Base-by-base conservation (phyloP, 2,329 filamentous ascomycete species). In the Aureobasidium uvarum region DNA sequence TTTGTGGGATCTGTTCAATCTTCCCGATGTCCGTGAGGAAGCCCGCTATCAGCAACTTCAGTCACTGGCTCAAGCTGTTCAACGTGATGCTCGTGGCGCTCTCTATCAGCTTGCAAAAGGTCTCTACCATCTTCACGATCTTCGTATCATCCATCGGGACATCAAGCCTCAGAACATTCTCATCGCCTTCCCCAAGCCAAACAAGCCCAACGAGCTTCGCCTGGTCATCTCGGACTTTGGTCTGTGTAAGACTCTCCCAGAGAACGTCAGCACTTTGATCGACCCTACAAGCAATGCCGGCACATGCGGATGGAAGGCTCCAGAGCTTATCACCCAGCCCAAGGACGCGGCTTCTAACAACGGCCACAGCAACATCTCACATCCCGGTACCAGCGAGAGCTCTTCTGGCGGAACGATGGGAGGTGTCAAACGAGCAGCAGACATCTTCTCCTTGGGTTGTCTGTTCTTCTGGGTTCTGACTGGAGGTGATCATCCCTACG, bases 381-480 rank as follows among this genome's bases (percentile, higher is more conserved):
- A 68, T 14, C 85, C 81, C 33, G 84, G 88, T 67, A 88, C 86
- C 68, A 86, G 81, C 38, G 84, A 88, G 67, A 88, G 86, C 68
- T 83, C 71, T 36, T 70, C 68, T n/a, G 67, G 65, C 5, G 81
- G 80, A 46, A 81, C 85, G 31, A 72, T 76, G 70, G 41, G 43
- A 16, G 90, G 95, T 60, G 94, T 96, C 7, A 99, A 96, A 52
- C 89, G 95, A 52, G 91, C 95, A 10, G 97, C 98, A 67, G 95
- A 99, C 74, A 96, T 99, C 31, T 99, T 99, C 79, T 96, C 93
- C 0, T 84, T 99, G 41, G 95, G 95, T 1, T 89, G 96, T 62
- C 92, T 99, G n/a, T 99, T 97, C 81, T 98, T 93, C 79, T 99
- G 97, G 75, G 93, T 98, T n/a, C 83, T 99, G 67, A 97, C 94